Percentiles rank a stretch among this genome's conserved stretches.
phyloP scores from a whole-genome alignment of 352 stramenopile genomes.

The Globisporangium lucens region DNA sequence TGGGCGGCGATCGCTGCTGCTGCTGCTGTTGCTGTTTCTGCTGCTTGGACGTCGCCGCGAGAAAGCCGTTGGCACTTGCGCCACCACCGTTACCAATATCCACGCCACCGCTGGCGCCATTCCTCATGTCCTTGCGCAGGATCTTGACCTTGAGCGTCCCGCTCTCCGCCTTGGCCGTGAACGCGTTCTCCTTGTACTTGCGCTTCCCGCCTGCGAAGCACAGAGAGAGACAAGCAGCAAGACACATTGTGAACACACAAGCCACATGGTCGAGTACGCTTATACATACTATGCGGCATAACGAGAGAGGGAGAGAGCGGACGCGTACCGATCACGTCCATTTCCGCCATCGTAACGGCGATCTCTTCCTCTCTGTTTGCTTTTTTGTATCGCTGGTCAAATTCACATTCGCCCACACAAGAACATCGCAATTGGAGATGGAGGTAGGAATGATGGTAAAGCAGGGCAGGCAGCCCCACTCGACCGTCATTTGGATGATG shows the following conservation, averaged over 20 bases:
- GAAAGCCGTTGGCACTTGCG: slow-evolving; percentile 6
- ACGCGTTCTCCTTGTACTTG: slow-evolving; percentile 72
- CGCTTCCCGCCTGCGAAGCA: slow-evolving; percentile 42
- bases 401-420: neutral
- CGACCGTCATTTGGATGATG: neutral
- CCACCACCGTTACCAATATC: neutral
- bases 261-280: neutral
- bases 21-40: slow-evolving; percentile 4
- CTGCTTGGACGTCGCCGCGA: neutral
- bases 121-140: slow-evolving; percentile 42
- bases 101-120: neutral
- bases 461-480: neutral
- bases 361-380: neutral
- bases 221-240: neutral
- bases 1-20: slow-evolving; percentile 46
- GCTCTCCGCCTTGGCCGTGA: slow-evolving; percentile 72
- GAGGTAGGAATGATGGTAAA: slow-evolving; percentile 11
- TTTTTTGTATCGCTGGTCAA: neutral
- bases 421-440: neutral
- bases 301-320: neutral
- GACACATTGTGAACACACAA: neutral
- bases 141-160: slow-evolving; percentile 83
- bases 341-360: slow-evolving; percentile 8
- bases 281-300: neutral
- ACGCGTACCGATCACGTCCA: slow-evolving; percentile 19